Percentiles rank a stretch among this genome's conserved stretches.
These are phyloP conservation scores for Trichoderma brevicompactum DNA, from an alignment of 2,329 filamentous ascomycete species.

Conservation along the genomic window DNA sequence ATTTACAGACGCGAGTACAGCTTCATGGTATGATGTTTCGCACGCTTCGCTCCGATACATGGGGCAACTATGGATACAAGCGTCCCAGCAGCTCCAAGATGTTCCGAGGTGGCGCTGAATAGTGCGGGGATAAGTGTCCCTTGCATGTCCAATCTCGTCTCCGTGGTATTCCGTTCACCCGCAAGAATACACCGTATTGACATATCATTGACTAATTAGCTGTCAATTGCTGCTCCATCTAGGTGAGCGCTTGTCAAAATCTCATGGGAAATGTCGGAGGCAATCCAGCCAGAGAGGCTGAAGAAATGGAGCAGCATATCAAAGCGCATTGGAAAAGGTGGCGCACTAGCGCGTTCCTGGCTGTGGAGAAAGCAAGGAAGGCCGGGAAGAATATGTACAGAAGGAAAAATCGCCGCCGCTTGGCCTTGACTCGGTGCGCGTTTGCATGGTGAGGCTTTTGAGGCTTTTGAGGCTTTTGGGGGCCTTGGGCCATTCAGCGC, in stretches of 20 bases:
- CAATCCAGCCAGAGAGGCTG: not conserved
- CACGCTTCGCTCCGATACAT: not conserved
- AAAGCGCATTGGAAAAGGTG: conserved; percentile 4
- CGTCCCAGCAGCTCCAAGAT: conserved; percentile 5
- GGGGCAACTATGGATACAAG: not conserved
- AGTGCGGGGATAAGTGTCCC: conserved; percentile 13
- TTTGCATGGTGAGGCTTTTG: conserved; percentile 6
- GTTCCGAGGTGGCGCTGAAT: conserved; percentile 21
- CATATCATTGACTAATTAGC: conserved; percentile 7
- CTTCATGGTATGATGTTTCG: conserved; percentile 11
- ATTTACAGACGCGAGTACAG: conserved; percentile 4
- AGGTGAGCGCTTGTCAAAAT: conserved; percentile 8
- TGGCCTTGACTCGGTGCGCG: conserved; percentile 8
- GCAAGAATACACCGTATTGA: conserved; percentile 3
- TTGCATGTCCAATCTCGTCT: not conserved
- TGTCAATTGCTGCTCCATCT: conserved; percentile 11
- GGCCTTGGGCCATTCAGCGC: conserved; percentile 11
- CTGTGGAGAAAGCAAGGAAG: conserved; percentile 24
- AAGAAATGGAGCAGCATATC: conserved; percentile 13
- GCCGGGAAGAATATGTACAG: conserved; percentile 18
- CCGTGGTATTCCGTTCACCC: conserved; percentile 11
- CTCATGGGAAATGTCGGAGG: conserved; percentile 26
- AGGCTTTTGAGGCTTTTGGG: not conserved
- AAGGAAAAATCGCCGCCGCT: conserved; percentile 24
- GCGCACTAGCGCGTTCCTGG: conserved; percentile 14